Evolutionary conservation across 1,284 basidiomycete species (phyloP).

Genomic region (Anthracocystis setariae): DNA sequence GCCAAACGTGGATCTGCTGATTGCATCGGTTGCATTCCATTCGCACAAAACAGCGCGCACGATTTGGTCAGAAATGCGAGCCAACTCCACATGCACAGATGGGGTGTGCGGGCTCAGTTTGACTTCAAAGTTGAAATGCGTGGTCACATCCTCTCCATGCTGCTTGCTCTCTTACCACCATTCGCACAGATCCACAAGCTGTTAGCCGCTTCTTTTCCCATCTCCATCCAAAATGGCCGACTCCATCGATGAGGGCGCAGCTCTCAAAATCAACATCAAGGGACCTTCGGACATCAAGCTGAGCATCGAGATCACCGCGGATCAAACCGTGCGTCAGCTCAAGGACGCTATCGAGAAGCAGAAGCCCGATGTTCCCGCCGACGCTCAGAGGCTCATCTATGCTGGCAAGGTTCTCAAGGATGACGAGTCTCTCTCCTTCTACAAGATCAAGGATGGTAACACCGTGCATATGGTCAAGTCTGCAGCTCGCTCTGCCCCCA

Average conservation of each 20-base stretch:
- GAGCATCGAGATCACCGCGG: conserved; percentile 46
- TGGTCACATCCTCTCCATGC: background rate
- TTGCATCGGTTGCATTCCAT: background rate
- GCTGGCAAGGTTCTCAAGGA: conserved; percentile 66
- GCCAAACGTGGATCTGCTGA: background rate
- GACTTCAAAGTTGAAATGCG: background rate
- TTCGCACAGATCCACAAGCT: too few relatives aligned
- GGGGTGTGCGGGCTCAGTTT: background rate
- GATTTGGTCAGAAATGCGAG: too few relatives aligned
- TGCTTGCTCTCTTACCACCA: too few relatives aligned
- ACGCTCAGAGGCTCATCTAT: conserved; percentile 64
- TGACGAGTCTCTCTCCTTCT: conserved; percentile 53
- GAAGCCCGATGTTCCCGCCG: conserved; percentile 62
- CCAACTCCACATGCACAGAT: background rate
- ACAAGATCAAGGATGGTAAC: conserved; percentile 64
- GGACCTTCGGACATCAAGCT: conserved; percentile 64
- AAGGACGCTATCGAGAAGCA: conserved; percentile 60
- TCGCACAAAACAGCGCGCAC: too few relatives aligned
- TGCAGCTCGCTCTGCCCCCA: conserved; percentile 52
- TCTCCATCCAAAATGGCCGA: conserved; percentile 26
- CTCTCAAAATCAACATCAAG: conserved; percentile 63
- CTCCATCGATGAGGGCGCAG: conserved; percentile 29
- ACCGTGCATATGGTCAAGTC: conserved; percentile 66
- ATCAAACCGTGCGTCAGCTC: conserved; percentile 59
- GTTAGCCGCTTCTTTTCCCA: background rate